Conservation (phyloP, 495 filamentous ascomycete genomes). For the Thozetella sp. region DNA sequence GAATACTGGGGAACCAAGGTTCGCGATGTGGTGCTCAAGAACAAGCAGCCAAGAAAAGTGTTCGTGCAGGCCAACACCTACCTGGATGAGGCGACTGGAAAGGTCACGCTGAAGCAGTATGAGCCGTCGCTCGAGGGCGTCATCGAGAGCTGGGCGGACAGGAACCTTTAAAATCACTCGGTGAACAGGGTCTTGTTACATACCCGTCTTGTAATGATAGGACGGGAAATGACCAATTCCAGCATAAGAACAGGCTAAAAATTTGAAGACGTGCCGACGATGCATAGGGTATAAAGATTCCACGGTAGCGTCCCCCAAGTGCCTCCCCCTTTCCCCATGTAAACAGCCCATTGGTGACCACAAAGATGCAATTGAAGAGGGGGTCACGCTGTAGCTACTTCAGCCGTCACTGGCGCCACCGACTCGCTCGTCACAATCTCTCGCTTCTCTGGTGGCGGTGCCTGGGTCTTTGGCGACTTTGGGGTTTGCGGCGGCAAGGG, state of each 20-base stretch:
- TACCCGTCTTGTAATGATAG: neutral
- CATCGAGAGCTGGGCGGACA: conserved; percentile 88
- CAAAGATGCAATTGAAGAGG: neutral
- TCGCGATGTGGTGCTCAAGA: conserved; percentile 75
- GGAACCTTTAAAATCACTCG: conserved; percentile 50
- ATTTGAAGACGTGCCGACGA: neutral
- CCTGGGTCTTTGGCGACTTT: neutral
- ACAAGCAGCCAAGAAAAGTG: conserved; percentile 91
- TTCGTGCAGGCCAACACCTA: conserved; percentile 95
- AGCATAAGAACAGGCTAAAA: no score
- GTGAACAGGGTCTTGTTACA: neutral
- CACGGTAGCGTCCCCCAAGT: no score
- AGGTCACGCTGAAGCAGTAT: conserved; percentile 85
- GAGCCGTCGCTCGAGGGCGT: conserved; percentile 83
- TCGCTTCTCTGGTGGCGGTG: neutral
- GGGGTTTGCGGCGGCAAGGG: neutral
- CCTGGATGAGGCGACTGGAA: conserved; percentile 64
- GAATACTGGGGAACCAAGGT: conserved; percentile 80
- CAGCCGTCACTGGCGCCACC: neutral
- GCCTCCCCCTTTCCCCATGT: neutral
- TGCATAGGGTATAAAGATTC: no score
- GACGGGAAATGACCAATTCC: no score
- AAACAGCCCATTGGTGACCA: neutral
- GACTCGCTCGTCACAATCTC: neutral
- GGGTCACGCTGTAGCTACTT: neutral